phyloP scores from a whole-genome alignment of 441 rosid species.

The Erodium texanum region DNA sequence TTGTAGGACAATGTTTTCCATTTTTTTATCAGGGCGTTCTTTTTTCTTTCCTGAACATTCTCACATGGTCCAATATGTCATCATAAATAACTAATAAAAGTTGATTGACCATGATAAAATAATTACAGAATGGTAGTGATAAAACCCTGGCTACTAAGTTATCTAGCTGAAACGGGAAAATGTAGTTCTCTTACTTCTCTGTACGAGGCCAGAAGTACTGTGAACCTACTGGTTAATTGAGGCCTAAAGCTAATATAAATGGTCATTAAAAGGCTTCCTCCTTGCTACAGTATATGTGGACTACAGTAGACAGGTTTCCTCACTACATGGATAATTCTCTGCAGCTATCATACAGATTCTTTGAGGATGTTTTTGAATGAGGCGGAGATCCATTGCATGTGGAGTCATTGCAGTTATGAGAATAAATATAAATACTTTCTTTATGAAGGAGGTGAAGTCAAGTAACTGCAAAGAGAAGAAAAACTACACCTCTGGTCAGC shows the following conservation, averaged over 20 bases:
- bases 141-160: not conserved
- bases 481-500: conserved; percentile 44
- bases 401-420: not conserved
- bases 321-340: not conserved
- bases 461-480: not conserved
- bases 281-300: not conserved
- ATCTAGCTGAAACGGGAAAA: not conserved
- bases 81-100: not conserved
- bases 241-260: not conserved
- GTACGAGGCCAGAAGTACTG: not conserved
- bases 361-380: not conserved
- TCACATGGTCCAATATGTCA: not conserved
- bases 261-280: not conserved
- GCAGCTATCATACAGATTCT: not conserved
- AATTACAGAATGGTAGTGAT: not conserved
- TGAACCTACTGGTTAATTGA: not conserved
- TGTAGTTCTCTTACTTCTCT: not conserved
- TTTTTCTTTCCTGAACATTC: not conserved
- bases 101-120: conserved; percentile 2
- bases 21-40: too few relatives aligned
- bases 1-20: not conserved
- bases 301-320: not conserved
- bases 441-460: not conserved
- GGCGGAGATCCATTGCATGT: not conserved
- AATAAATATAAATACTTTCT: not conserved